These are phyloP conservation scores for Trametes polyzona DNA, from an alignment of 1,284 basidiomycete genomes.

Conservation along the genomic window DNA sequence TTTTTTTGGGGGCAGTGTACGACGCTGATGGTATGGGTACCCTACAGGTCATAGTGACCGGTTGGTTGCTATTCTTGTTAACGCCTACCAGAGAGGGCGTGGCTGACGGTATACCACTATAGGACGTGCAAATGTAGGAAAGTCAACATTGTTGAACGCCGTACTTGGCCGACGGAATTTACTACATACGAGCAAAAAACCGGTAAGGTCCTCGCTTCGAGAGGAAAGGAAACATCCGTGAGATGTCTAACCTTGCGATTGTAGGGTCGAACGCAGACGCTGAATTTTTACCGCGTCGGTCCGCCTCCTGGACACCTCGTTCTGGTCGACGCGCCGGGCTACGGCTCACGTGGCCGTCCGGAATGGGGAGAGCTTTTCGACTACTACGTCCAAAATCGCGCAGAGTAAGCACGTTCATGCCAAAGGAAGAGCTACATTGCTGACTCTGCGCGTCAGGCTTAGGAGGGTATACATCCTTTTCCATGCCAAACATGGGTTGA, in stretches of 20 bases:
- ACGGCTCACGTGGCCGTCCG: conserved; percentile 69
- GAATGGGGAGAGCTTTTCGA: conserved; percentile 76
- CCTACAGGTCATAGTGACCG: conserved; percentile 38
- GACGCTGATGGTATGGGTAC: not conserved
- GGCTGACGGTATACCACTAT: not conserved
- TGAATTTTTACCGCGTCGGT: conserved; percentile 75
- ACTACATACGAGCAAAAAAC: conserved; percentile 66
- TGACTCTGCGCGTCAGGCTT: conserved; percentile 57
- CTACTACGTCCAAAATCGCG: conserved; percentile 59
- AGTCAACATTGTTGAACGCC: conserved; percentile 73
- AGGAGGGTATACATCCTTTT: conserved; percentile 71
- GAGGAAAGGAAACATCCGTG: not conserved
- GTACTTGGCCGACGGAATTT: conserved; percentile 61
- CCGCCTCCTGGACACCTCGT: conserved; percentile 56
- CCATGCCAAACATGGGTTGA: conserved; percentile 66
- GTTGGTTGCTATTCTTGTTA: conserved; percentile 20
- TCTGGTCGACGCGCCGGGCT: conserved; percentile 78
- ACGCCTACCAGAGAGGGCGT: not conserved
- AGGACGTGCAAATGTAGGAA: conserved; percentile 69
- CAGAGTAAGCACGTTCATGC: conserved; percentile 50
- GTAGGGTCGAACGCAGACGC: conserved; percentile 68
- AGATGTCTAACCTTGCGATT: not conserved
- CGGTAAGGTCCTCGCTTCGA: conserved; percentile 50
- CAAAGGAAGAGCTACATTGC: too few species aligned
- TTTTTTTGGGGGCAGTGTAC: not conserved